Conservation (phyloP, 1,139 yeast genomes). For the Pichia sp. region DNA sequence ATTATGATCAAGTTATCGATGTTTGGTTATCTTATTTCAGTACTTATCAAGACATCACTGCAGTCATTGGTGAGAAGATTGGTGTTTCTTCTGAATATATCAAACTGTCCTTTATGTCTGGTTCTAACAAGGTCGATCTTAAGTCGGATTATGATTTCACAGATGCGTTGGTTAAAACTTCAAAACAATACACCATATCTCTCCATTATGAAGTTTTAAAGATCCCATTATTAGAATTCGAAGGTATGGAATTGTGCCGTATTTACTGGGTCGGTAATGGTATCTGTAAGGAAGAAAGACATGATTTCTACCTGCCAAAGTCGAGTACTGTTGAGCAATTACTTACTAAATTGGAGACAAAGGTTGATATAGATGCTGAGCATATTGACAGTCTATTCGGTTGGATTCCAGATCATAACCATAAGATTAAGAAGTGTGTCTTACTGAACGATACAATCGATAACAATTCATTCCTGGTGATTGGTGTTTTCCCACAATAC, state of each 20-base stretch:
- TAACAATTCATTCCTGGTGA: constrained; percentile 22
- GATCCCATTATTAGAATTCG: constrained; percentile 73
- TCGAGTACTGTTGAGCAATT: constrained; percentile 58
- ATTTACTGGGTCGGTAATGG: constrained; percentile 63
- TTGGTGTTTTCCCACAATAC: constrained; percentile 41
- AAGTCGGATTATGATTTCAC: constrained; percentile 45
- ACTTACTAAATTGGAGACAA: constrained; percentile 52
- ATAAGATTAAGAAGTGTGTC: constrained; percentile 39
- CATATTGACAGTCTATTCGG: constrained; percentile 52
- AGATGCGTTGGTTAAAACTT: constrained; percentile 48
- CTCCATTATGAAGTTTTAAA: constrained; percentile 64
- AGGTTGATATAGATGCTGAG: constrained; percentile 50
- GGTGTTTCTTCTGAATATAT: constrained; percentile 60
- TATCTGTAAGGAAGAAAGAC: constrained; percentile 62
- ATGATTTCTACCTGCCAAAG: constrained; percentile 68
- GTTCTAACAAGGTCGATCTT: constrained; percentile 13
- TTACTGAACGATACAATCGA: constrained; percentile 37
- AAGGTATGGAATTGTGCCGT: constrained; percentile 64
- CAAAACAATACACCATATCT: constrained; percentile 28
- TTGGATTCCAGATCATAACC: constrained; percentile 51
- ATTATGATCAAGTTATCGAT: constrained; percentile 38
- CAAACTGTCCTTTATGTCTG: constrained; percentile 55
- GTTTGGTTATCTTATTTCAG: constrained; percentile 70
- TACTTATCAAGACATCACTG: constrained; percentile 58
- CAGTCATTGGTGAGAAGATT: constrained; percentile 52